Evolutionary conservation across 2,329 filamentous ascomycete genomes (phyloP), one percentile per base, ranked within the genome.

Genomic region (Botrytis fabae): DNA sequence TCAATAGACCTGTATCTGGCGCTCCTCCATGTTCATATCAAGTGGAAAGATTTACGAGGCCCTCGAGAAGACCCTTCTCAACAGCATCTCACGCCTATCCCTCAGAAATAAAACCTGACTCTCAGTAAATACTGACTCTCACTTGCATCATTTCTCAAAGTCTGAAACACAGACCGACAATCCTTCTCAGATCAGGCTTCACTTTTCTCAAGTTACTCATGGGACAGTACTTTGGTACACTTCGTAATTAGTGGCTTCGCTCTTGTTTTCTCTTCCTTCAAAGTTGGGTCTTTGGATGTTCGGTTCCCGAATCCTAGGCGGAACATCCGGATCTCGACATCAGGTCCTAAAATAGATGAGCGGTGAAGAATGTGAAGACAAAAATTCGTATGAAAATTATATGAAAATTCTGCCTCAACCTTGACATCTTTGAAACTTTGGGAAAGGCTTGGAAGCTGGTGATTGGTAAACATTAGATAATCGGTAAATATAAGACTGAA

Each of bases 351-450:
- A 44, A 66, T 57, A 57, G 63, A 57, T 65, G 51, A 66, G 70
- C 70, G 70, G 70, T 71, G 61, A 71, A 71, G 61, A 48, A 54
- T 46, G 25, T 44, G 61, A 64, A 46, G 40, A 64, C n/a, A n/a
- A 32, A 54, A 40, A 35, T 20, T 28, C 12, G 42, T 48, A 25
- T 35, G 63, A 38, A 65, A 48, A 48, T 28, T 40, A 14, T 40
- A 28, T 54, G 46, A 42, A 68, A 54, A 68, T 68, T 68, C 64
- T 54, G 64, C 64, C 64, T 68, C 16, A 54, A 54, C 64, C 64
- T 54, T 51, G 42, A 54, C 8, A 54, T 48, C 28, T 66, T 66
- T 38, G 32, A 18, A 38, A 51, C 38, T 44, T 66, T 28, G 40
- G 8, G 25, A 38, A 40, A n/a, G 32, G 44, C 32, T 65, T 65